Evolutionary conservation across 345 rosid genomes (phyloP), one percentile per base, ranked within the genome.

Genomic region (Camelina hispida): DNA sequence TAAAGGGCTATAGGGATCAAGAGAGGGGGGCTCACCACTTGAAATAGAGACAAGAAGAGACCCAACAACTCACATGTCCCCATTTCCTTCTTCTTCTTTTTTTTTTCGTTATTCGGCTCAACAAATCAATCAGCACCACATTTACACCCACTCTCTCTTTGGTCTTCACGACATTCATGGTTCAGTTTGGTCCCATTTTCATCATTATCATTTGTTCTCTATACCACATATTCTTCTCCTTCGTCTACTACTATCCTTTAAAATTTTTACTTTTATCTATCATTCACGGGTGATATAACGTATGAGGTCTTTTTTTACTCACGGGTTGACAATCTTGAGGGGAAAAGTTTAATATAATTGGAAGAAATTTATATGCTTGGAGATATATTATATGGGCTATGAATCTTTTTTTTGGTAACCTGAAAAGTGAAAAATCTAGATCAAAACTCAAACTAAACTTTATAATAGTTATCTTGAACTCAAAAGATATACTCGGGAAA

Each of bases 121-220:
- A 69, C 75, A 16, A 51, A 75, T 61, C 56, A 67, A 75, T 61
- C 56, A 51, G 56, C 68, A 75, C 74, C 71, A 73, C 72, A 73
- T 64, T 73, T 16, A 53, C 48, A 64, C 57, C 69, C 52, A 38
- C 44, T 43, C 48, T 44, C 69, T 44, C 52, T 70, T 20, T 54
- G 38, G 77, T 77, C 72, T 64, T 77, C 80, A 77, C 80, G 76
- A 77, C 80, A 65, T 77, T 77, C 80, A 77, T 71, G 72, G 72
- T 71, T 77, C 76, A 38, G 42, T 11, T 50, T 2, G 23, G 62
- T 71, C 76, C 78, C 72, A 57, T 35, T 38, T 20, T 17, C 43
- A 68, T 44, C 51, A 34, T 62, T 69, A 32, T 69, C 40, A 69
- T 55, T 47, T 69, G 11, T 63, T 9, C 46, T 25, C 37, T 69